These are phyloP conservation scores for Combretum micranthum DNA, from an alignment of 345 rosid genomes.

Conservation along the genomic window DNA sequence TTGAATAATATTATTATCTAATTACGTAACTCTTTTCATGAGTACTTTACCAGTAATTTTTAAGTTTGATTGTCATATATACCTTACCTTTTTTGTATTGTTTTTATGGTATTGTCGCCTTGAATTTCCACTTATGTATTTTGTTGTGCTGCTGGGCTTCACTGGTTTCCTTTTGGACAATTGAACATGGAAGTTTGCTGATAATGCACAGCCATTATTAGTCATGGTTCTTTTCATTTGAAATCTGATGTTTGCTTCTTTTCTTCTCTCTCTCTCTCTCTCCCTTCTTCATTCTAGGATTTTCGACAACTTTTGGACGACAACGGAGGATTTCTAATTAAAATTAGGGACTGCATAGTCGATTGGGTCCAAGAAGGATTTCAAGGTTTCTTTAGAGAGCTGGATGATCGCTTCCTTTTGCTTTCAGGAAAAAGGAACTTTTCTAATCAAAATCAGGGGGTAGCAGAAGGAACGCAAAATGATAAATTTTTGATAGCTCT, in stretches of 20 bases:
- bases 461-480: conserved; percentile 36
- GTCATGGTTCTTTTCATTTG: neutral
- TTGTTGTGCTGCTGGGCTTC: neutral
- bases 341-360: conserved; percentile 52
- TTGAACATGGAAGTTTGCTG: too few relatives aligned
- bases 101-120: neutral
- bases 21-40: neutral
- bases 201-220: too few relatives aligned
- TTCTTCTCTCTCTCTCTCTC: conserved; percentile 8
- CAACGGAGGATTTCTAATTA: conserved; percentile 45
- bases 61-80: neutral
- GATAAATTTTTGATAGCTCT: conserved; percentile 65
- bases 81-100: neutral
- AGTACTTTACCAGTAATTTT: neutral
- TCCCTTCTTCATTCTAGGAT: too few relatives aligned
- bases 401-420: conserved; percentile 50
- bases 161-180: neutral
- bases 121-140: neutral
- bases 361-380: conserved; percentile 94
- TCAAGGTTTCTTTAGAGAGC: conserved; percentile 74
- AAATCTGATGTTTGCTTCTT: conserved; percentile 9
- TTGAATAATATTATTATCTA: neutral
- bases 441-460: conserved; percentile 37
- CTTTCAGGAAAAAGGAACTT: conserved; percentile 73
- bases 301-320: conserved; percentile 80